Conservation (phyloP, 106 monocot genomes). For the Dioscorea alata region DNA sequence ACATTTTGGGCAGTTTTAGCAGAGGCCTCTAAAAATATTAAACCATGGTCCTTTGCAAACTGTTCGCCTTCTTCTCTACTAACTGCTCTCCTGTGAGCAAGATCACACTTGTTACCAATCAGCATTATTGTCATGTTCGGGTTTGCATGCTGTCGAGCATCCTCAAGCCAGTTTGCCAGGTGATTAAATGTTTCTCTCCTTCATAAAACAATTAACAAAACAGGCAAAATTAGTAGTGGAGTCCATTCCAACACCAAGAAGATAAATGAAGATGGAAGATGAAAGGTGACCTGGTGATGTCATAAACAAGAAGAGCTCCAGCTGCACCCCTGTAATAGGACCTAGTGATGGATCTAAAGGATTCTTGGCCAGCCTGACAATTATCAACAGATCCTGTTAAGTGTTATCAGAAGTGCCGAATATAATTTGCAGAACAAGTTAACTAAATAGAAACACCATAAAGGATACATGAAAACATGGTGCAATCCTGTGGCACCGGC, state of each 20-base stretch:
- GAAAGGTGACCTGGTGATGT: slow-evolving; percentile 23
- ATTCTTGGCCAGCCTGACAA: slow-evolving; percentile 24
- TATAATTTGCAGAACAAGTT: no score
- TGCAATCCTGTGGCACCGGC: no score
- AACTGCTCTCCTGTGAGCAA: no score
- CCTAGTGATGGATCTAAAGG: slow-evolving; percentile 25
- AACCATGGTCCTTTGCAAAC: slow-evolving; percentile 31
- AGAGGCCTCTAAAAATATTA: slow-evolving; percentile 31
- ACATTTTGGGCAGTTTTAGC: slow-evolving; percentile 35
- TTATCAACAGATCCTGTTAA: not conserved
- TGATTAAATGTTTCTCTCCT: slow-evolving; percentile 40
- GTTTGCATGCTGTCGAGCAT: slow-evolving; percentile 34
- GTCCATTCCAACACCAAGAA: not conserved
- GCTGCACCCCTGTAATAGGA: slow-evolving; percentile 27
- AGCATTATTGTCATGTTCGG: slow-evolving; percentile 38
- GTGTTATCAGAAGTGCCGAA: not conserved
- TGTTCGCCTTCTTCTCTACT: slow-evolving; percentile 32
- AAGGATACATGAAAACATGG: no score
- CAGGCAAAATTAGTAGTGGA: not conserved
- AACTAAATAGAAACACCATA: no score
- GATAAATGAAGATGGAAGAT: not conserved
- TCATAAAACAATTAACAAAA: not conserved
- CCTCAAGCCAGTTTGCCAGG: slow-evolving; percentile 33
- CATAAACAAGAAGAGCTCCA: slow-evolving; percentile 25
- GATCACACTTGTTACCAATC: slow-evolving; percentile 26